Percentiles rank a stretch among this genome's conserved stretches.
Evolutionary conservation across 2,329 filamentous ascomycete genomes (phyloP).

Genomic region (Clonostachys solani): DNA sequence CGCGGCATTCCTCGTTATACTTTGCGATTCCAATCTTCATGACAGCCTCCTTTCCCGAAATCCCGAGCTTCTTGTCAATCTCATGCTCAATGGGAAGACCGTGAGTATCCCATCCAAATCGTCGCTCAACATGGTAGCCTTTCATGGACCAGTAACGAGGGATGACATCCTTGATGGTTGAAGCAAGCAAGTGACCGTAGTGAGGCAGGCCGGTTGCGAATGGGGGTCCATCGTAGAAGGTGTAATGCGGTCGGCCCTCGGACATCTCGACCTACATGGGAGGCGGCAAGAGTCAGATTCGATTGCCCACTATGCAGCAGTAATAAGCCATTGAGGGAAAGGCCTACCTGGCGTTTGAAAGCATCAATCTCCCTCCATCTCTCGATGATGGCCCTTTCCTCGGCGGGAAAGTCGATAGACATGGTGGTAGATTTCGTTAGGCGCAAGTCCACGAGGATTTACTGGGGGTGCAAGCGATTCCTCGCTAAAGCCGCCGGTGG

Average conservation of each 20-base stretch:
- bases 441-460: no score
- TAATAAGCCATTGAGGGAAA: background rate
- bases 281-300: no score
- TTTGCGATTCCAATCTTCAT: conserved; percentile 79
- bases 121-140: conserved; percentile 83
- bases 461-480: no score
- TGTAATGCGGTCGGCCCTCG: conserved; percentile 77
- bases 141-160: conserved; percentile 98
- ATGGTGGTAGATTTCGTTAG: conserved; percentile 31
- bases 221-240: conserved; percentile 88
- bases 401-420: conserved; percentile 89
- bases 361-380: conserved; percentile 91
- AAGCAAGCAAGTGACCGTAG: conserved; percentile 74
- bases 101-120: conserved; percentile 94
- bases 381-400: conserved; percentile 80
- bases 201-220: conserved; percentile 70
- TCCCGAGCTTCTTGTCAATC: conserved; percentile 93
- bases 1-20: conserved; percentile 88
- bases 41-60: conserved; percentile 83
- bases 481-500: no score
- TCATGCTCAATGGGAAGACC: conserved; percentile 94
- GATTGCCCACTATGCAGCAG: background rate
- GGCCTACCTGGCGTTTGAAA: conserved; percentile 72
- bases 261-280: conserved; percentile 66
- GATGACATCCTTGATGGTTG: conserved; percentile 96